Evolutionary conservation across 2,329 filamentous ascomycete species (phyloP).

Genomic region (Cladophialophora psammophila): DNA sequence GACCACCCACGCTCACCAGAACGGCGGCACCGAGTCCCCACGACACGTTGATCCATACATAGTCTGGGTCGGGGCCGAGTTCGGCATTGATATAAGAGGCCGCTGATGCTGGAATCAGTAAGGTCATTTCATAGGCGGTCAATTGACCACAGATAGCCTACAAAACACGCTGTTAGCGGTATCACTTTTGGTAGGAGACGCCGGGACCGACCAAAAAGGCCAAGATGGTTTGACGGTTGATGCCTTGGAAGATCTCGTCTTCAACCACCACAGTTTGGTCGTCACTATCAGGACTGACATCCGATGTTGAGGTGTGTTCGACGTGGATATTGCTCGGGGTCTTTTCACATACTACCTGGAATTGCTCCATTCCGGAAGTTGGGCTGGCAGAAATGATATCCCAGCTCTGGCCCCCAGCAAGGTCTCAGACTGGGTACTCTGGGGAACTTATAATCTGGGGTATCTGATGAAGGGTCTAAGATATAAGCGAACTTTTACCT

Average conservation of each 20-base stretch:
- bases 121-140: slow-evolving; percentile 26
- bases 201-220: slow-evolving; percentile 21
- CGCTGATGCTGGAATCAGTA: slow-evolving; percentile 26
- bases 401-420: no score
- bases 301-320: background rate
- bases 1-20: slow-evolving; percentile 44
- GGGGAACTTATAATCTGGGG: no score
- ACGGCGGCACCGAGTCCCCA: slow-evolving; percentile 28
- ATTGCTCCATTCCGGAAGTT: no score
- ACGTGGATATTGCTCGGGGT: background rate
- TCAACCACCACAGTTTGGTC: slow-evolving; percentile 18
- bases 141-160: slow-evolving; percentile 30
- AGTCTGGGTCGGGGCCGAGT: slow-evolving; percentile 21
- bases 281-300: background rate
- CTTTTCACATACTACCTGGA: no score
- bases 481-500: no score
- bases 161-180: no score
- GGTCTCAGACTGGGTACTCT: no score
- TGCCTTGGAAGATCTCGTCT: slow-evolving; percentile 25
- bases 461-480: no score
- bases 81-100: slow-evolving; percentile 27
- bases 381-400: no score
- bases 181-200: background rate
- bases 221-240: slow-evolving; percentile 24
- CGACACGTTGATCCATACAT: slow-evolving; percentile 27